Evolutionary conservation across 2,329 filamentous ascomycete species (phyloP).

Genomic region (Tolypocladium tundrense): DNA sequence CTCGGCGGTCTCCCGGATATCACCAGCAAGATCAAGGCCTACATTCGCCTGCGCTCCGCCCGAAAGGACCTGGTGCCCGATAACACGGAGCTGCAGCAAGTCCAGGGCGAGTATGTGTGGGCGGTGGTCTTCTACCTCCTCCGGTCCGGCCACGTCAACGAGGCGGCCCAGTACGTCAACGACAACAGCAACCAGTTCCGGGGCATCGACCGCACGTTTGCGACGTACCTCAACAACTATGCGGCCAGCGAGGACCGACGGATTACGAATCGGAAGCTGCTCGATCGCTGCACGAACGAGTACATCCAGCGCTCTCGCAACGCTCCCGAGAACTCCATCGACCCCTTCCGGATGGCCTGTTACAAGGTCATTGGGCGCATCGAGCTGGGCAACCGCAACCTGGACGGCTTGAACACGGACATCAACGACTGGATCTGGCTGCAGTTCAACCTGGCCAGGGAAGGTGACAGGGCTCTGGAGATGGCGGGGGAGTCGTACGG

Average conservation of each 20-base stretch:
- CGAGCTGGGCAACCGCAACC: slow-evolving; percentile 52
- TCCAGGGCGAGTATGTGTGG: slow-evolving; percentile 82
- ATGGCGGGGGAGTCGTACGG: slow-evolving; percentile 58
- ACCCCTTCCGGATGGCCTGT: slow-evolving; percentile 93
- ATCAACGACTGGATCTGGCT: slow-evolving; percentile 66
- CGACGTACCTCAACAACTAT: slow-evolving; percentile 78
- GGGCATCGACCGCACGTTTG: slow-evolving; percentile 83
- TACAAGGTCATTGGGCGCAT: slow-evolving; percentile 93
- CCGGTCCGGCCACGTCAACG: slow-evolving; percentile 70
- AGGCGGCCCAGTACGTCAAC: slow-evolving; percentile 80
- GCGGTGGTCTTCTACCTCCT: slow-evolving; percentile 88
- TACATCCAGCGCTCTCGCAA: slow-evolving; percentile 79
- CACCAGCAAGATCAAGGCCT: slow-evolving; percentile 85
- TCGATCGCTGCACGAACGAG: slow-evolving; percentile 81
- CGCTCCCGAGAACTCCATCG: slow-evolving; percentile 75
- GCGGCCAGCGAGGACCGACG: slow-evolving; percentile 66
- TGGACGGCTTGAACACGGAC: slow-evolving; percentile 53
- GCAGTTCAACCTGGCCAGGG: slow-evolving; percentile 58
- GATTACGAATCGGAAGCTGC: slow-evolving; percentile 61
- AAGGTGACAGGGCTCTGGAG: slow-evolving; percentile 52
- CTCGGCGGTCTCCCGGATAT: slow-evolving; percentile 82
- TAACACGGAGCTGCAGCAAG: slow-evolving; percentile 67
- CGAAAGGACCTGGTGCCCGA: slow-evolving; percentile 80
- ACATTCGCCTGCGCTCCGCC: slow-evolving; percentile 68
- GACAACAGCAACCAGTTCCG: slow-evolving; percentile 72